phyloP scores from a whole-genome alignment of 2,329 filamentous ascomycete genomes.

The Xylariales sp. region DNA sequence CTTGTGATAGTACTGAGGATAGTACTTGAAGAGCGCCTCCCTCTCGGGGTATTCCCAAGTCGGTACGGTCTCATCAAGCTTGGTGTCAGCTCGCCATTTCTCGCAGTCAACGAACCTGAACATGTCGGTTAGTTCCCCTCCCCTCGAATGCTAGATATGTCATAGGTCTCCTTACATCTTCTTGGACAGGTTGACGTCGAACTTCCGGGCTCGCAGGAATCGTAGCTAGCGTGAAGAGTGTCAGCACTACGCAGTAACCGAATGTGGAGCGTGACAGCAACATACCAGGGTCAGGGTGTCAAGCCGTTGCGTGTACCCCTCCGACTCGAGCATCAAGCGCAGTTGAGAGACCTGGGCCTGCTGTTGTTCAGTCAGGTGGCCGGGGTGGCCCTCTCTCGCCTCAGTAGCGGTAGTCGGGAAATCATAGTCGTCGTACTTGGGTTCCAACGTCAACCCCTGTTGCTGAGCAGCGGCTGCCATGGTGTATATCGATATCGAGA shows the following conservation, averaged over 20 bases:
- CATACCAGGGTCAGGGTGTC: slow-evolving; percentile 88
- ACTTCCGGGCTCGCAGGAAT: slow-evolving; percentile 92
- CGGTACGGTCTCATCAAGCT: slow-evolving; percentile 74
- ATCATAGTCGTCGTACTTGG: slow-evolving; percentile 96
- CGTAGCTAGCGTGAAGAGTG: slow-evolving; percentile 54
- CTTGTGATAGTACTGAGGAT: slow-evolving; percentile 99
- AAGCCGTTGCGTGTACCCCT: slow-evolving; percentile 76
- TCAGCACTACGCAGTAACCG: not conserved
- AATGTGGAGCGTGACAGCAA: slow-evolving; percentile 9
- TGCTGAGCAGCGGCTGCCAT: too few species aligned
- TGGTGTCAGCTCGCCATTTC: slow-evolving; percentile 83
- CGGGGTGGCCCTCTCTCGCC: slow-evolving; percentile 72
- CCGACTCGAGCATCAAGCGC: slow-evolving; percentile 75
- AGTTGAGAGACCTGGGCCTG: slow-evolving; percentile 87
- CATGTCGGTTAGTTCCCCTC: not conserved
- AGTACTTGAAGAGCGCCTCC: slow-evolving; percentile 77
- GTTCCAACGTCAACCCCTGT: too few species aligned
- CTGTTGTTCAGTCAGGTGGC: slow-evolving; percentile 79
- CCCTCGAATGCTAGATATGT: not conserved
- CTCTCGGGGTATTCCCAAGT: slow-evolving; percentile 88
- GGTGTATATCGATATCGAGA: slow-evolving; percentile 22
- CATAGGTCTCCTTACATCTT: slow-evolving; percentile 65
- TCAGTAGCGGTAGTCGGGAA: slow-evolving; percentile 75
- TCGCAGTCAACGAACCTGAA: slow-evolving; percentile 84
- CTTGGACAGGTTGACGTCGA: slow-evolving; percentile 79